Conservation (phyloP, 2,329 filamentous ascomycete species). For the Aspergillus fructus region DNA sequence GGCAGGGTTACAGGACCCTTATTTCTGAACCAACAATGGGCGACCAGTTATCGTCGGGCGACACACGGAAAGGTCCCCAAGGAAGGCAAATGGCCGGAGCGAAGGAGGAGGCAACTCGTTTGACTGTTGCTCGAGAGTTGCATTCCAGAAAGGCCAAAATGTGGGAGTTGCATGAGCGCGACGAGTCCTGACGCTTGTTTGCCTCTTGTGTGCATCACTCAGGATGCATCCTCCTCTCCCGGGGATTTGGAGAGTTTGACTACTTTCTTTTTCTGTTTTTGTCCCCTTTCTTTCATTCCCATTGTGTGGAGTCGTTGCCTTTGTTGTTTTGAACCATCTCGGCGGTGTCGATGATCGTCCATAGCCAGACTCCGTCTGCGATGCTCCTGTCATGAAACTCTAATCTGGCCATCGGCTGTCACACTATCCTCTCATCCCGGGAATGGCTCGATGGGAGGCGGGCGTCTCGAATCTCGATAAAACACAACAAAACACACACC, state of each 20-base stretch:
- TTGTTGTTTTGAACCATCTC: conserved; percentile 3
- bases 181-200: conserved; percentile 5
- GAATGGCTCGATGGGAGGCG: no score
- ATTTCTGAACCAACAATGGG: background rate
- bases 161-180: background rate
- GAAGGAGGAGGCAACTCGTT: background rate
- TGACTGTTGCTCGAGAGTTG: background rate
- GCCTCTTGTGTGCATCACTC: background rate
- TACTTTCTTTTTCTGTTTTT: background rate
- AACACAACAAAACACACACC: no score
- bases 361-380: background rate
- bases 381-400: conserved; percentile 1
- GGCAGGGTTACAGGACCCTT: conserved; percentile 1
- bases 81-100: background rate
- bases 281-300: background rate
- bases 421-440: background rate
- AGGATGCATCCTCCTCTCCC: background rate
- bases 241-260: background rate
- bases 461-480: no score
- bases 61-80: background rate
- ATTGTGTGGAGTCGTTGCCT: conserved; percentile 5
- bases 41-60: background rate
- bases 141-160: conserved; percentile 2
- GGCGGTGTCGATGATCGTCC: background rate
- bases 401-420: background rate